Percentiles rank a stretch among this genome's conserved stretches.
Conservation (phyloP, 2,329 filamentous ascomycete species). For the Cercospora sojina region DNA sequence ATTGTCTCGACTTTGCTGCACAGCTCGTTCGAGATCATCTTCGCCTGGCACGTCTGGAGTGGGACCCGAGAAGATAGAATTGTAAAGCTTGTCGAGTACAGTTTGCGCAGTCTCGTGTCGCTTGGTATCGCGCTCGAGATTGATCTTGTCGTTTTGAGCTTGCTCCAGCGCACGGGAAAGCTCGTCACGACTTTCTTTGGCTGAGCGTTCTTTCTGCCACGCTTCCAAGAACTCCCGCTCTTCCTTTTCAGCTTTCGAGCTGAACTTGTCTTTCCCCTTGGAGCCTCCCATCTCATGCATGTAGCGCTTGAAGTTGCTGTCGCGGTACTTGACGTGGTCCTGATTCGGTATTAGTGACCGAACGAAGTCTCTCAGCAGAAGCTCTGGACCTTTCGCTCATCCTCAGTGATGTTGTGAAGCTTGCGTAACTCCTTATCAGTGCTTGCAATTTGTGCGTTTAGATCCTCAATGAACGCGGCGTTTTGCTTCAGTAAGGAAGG, state of each 20-base stretch:
- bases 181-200: slow-evolving; percentile 45
- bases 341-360: neutral
- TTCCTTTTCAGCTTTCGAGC: slow-evolving; percentile 53
- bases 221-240: slow-evolving; percentile 57
- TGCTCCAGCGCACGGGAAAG: slow-evolving; percentile 44
- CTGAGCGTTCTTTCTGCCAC: slow-evolving; percentile 50
- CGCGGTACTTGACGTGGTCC: slow-evolving; percentile 55
- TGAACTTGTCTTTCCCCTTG: slow-evolving; percentile 47
- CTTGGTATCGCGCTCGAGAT: slow-evolving; percentile 41
- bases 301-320: slow-evolving; percentile 54
- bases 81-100: slow-evolving; percentile 54
- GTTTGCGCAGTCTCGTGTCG: slow-evolving; percentile 46
- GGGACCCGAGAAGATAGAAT: slow-evolving; percentile 55
- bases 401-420: slow-evolving; percentile 45
- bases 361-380: neutral
- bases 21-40: slow-evolving; percentile 48
- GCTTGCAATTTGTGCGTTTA: slow-evolving; percentile 44
- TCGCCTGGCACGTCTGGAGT: slow-evolving; percentile 57
- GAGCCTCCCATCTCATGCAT: slow-evolving; percentile 53
- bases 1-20: slow-evolving; percentile 38
- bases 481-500: slow-evolving; percentile 49
- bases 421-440: slow-evolving; percentile 43
- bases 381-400: slow-evolving; percentile 44
- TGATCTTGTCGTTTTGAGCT: slow-evolving; percentile 40
- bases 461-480: slow-evolving; percentile 46